These are phyloP conservation scores for Phytophthora parvispora DNA, from an alignment of 352 stramenopile genomes.

Conservation along the genomic window DNA sequence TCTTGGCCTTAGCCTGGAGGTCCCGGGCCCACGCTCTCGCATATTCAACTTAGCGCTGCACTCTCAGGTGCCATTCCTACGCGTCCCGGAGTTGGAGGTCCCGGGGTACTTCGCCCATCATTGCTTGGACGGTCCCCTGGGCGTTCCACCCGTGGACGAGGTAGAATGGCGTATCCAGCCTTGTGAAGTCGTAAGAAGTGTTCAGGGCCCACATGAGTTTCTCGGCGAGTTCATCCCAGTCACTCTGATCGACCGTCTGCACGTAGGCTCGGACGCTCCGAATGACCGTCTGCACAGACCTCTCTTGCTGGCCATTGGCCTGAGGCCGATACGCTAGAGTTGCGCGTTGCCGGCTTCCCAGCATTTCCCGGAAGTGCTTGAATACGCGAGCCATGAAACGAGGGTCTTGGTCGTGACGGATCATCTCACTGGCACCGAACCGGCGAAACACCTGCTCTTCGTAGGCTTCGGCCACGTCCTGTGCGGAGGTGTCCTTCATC, in stretches of 20 bases:
- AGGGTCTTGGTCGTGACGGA: slow-evolving; percentile 35
- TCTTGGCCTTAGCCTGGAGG: slow-evolving; percentile 4
- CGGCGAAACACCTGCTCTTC: slow-evolving; percentile 26
- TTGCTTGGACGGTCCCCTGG: slow-evolving; percentile 6
- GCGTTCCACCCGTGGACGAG: slow-evolving; percentile 28
- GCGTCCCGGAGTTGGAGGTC: not conserved
- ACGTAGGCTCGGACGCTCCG: slow-evolving; percentile 23
- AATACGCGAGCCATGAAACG: slow-evolving; percentile 30
- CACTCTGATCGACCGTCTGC: slow-evolving; percentile 25
- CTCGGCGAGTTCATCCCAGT: slow-evolving; percentile 41
- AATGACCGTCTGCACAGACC: slow-evolving; percentile 41
- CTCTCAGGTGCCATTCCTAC: slow-evolving; percentile 7
- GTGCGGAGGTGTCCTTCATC: slow-evolving; percentile 8
- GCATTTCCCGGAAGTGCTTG: slow-evolving; percentile 27
- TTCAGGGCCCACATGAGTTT: slow-evolving; percentile 36
- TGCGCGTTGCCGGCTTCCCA: slow-evolving; percentile 22
- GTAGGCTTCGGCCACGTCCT: slow-evolving; percentile 33
- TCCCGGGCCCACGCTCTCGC: slow-evolving; percentile 2
- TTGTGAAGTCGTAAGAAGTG: slow-evolving; percentile 15
- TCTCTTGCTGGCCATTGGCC: slow-evolving; percentile 46
- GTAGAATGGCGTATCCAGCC: slow-evolving; percentile 20
- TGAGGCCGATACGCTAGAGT: slow-evolving; percentile 43
- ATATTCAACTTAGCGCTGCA: slow-evolving; percentile 9
- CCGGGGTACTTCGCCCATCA: not conserved
- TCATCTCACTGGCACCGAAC: slow-evolving; percentile 29